Base-by-base conservation (phyloP, 768 basidiomycete species). In the Mycena chlorophos region DNA sequence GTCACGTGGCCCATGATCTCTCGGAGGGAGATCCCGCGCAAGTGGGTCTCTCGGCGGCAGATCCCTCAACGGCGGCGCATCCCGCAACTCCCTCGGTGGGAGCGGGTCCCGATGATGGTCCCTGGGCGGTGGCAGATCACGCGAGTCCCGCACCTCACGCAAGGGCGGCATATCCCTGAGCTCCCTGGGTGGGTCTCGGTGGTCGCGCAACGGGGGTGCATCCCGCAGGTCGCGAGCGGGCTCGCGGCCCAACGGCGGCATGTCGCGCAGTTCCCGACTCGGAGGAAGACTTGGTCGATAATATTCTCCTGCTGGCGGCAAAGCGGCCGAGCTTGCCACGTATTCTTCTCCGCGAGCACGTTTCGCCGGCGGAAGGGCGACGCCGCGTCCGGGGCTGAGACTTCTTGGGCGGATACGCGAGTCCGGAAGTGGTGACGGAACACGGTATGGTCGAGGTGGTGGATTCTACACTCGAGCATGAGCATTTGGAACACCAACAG, bases 401-500 rank as follows among this genome's bases (percentile, higher is more conserved):
- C 60, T 61, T 27, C 60, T 25, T 16, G 56, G 60, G 2, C 60
- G 55, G 28, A 61, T 54, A 13, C 60, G 59, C 43, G 49, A 45
- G 22, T 51, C 49, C 4, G 38, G 54, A 17, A 30, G 43, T 25
- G 54, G 54, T 16, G 54, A 55, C 28, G 42, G 49, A 20, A 43
- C 27, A 14, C 54, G 48, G 19, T 48, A 55, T 1, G 22, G n/a
- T 3, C 55, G 14, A 20, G 58, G 54, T 5, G 50, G 40, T 20
- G 54, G 54, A 27, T 60, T 60, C 22, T 45, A 37, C 17, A 60
- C 42, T 31, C 55, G 55, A 27, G 59, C 55, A 10, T 54, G 57
- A n/a, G n/a, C n/a, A n/a, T n/a, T n/a, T n/a, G n/a, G n/a, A n/a
- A n/a, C n/a, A n/a, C n/a, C n/a, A 22, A 42, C 13, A 20, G 59